These are phyloP conservation scores for Knufia fluminis DNA, from an alignment of 2,329 filamentous ascomycete genomes.

Conservation along the genomic window DNA sequence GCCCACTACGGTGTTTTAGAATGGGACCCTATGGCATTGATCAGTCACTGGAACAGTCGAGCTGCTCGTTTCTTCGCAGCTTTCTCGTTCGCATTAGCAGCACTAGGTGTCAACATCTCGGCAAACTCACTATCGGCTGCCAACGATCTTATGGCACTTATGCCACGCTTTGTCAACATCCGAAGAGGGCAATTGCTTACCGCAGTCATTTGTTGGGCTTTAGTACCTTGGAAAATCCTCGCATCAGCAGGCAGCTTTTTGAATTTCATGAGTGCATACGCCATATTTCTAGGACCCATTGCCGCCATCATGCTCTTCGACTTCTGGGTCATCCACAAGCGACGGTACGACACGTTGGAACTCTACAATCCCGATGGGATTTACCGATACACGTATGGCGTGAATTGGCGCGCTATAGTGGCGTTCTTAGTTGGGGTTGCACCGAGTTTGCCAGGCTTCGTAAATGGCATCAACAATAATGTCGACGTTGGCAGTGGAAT, in stretches of 20 bases:
- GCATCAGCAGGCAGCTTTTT: conserved; percentile 31
- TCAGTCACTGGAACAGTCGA: conserved; percentile 31
- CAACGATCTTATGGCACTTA: too few species aligned
- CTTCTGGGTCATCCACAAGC: too few species aligned
- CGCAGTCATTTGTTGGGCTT: too few species aligned
- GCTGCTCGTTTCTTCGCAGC: conserved; percentile 38
- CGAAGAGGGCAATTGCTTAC: too few species aligned
- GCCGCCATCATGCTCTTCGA: too few species aligned
- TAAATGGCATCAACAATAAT: conserved; percentile 36
- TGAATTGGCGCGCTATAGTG: conserved; percentile 39
- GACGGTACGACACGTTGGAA: conserved; percentile 37
- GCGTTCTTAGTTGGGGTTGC: conserved; percentile 3
- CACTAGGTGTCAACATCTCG: too few species aligned
- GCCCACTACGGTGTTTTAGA: conserved; percentile 27
- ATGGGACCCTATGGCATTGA: conserved; percentile 36
- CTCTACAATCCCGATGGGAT: conserved; percentile 41
- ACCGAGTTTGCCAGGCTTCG: conserved; percentile 41
- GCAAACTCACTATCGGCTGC: too few species aligned
- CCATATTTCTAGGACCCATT: conserved; percentile 16
- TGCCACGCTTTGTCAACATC: too few species aligned
- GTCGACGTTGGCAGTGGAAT: conserved; percentile 39
- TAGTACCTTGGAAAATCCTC: too few species aligned
- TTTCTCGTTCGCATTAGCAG: too few species aligned
- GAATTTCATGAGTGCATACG: conserved; percentile 27
- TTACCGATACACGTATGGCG: conserved; percentile 44